Base-by-base conservation (phyloP, 441 rosid genomes). In the Populus hybrid region DNA sequence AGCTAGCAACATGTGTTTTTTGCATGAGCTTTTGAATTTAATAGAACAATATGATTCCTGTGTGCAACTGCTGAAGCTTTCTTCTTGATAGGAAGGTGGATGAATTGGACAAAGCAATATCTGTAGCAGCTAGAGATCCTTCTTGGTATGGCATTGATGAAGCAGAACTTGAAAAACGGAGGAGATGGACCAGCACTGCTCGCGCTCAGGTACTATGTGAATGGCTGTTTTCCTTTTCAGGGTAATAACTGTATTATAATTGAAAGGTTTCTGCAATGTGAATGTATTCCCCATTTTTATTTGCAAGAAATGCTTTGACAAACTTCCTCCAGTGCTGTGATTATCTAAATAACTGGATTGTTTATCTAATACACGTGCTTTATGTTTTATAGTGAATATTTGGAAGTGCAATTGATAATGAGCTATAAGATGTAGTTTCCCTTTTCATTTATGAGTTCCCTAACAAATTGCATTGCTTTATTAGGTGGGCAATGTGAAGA, bases 111-210 rank as follows among this genome's bases (percentile, higher is more conserved):
- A 97, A 97, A 81, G 87, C 98, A 38, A 88, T 97, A 78, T 61
- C 87, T 24, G 95, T 97, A 30, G 99, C 99, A 57, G 94, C 95
- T 24, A 88, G 88, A 84, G 98, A 94, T 84, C 99, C 98, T 82
- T 38, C 97, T 65, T 92, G 85, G 87, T 94, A 91, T 84, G 98
- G 99, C 61, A 94, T 93, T 81, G 86, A 91, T 78, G 91, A 87
- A 69, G 82, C 78, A 65, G 98, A 96, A 84, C 98, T 97, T 78
- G 97, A 93, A 80, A 91, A 83, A 69, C 87, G 99, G n/a, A 91
- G 90, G 88, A 92, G 93, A 86, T 97, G 98, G 98, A 93, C 98
- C 71, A 84, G 86, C 89, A 88, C 83, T 82, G 97, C 98, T 75
- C 92, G 97, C 68, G 77, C 86, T 80, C 94, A 90, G 97, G 99